Conservation (phyloP, 2,329 filamentous ascomycete species). For the Hyphodiscus sp. region DNA sequence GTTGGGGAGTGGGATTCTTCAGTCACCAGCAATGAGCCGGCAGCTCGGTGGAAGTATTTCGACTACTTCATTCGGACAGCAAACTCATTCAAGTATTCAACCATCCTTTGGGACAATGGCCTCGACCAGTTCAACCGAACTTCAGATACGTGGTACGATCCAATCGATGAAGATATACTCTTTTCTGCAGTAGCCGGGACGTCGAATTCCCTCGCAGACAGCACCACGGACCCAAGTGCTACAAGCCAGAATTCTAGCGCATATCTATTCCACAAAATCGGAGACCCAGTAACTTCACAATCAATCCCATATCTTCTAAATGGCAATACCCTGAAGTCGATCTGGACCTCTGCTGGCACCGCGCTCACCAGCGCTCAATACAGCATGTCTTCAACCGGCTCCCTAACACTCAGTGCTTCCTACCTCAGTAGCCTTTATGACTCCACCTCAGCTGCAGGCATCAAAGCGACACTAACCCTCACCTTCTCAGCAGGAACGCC, state of each 20-base stretch:
- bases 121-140: conserved; percentile 47
- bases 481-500: conserved; percentile 45
- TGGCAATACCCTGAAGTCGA: conserved; percentile 42
- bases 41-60: conserved; percentile 51
- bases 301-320: conserved; percentile 46
- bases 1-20: conserved; percentile 53
- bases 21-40: conserved; percentile 43
- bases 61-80: conserved; percentile 46
- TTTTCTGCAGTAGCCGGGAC: conserved; percentile 37
- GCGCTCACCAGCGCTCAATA: conserved; percentile 40
- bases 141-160: conserved; percentile 44
- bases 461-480: conserved; percentile 44
- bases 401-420: conserved; percentile 40
- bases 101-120: conserved; percentile 55
- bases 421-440: conserved; percentile 42
- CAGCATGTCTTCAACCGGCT: conserved; percentile 35
- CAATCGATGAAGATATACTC: conserved; percentile 41
- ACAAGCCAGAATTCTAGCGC: conserved; percentile 44
- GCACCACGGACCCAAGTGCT: conserved; percentile 41
- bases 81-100: conserved; percentile 41
- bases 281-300: conserved; percentile 36
- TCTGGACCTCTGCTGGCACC: conserved; percentile 33
- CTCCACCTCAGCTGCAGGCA: conserved; percentile 35
- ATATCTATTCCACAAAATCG: conserved; percentile 47
- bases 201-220: conserved; percentile 44